These are phyloP conservation scores for Talaromyces amestolkiae DNA, from an alignment of 2,329 filamentous ascomycete species.

Conservation along the genomic window DNA sequence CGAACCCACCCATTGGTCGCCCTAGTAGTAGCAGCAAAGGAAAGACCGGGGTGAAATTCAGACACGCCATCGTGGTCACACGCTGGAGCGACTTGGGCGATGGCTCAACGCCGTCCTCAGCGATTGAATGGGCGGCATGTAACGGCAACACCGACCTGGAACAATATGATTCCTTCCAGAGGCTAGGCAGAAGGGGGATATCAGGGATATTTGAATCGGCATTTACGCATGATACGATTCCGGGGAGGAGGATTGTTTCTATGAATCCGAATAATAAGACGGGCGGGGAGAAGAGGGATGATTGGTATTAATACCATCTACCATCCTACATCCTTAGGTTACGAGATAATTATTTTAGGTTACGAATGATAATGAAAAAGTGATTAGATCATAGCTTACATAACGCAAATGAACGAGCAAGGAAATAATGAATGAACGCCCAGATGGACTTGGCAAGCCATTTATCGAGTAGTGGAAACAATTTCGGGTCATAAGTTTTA, in stretches of 20 bases:
- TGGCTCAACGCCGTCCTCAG: conserved; percentile 47
- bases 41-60: conserved; percentile 43
- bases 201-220: conserved; percentile 60
- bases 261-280: conserved; percentile 58
- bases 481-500: neutral
- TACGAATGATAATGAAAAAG: neutral
- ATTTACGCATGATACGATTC: conserved; percentile 53
- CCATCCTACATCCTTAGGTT: neutral
- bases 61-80: conserved; percentile 60
- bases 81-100: conserved; percentile 62
- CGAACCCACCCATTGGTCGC: neutral
- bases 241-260: conserved; percentile 57
- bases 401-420: conserved; percentile 3
- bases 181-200: conserved; percentile 55
- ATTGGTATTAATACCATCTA: conserved; percentile 54
- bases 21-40: neutral
- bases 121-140: conserved; percentile 57
- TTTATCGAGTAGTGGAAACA: neutral
- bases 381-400: conserved; percentile 11
- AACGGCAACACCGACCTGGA: conserved; percentile 30
- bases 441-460: conserved; percentile 2
- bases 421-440: neutral
- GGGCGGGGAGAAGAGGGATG: conserved; percentile 54
- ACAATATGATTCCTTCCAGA: conserved; percentile 54
- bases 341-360: too few species aligned